These are phyloP conservation scores for Camelina sativa DNA, from an alignment of 345 rosid genomes.

Conservation along the genomic window DNA sequence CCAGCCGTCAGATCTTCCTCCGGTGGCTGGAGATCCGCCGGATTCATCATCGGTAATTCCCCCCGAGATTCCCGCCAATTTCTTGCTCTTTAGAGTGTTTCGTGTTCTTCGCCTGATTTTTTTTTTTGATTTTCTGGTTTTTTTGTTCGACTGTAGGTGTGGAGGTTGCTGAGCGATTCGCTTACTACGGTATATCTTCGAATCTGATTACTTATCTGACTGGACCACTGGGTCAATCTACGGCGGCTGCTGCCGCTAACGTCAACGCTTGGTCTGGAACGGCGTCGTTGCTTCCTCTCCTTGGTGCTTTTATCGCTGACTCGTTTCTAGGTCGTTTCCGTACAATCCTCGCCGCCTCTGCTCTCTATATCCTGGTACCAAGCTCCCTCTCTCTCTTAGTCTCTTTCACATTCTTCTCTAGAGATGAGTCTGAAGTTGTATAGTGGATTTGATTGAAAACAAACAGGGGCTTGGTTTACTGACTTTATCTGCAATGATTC, in stretches of 20 bases:
- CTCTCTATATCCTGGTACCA: conserved; percentile 51
- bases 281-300: conserved; percentile 53
- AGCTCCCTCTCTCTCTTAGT: background rate
- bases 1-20: conserved; percentile 45
- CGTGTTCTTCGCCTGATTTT: background rate
- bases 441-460: conserved; percentile 31
- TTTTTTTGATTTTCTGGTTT: background rate
- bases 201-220: conserved; percentile 56
- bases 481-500: conserved; percentile 67
- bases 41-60: conserved; percentile 49
- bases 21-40: conserved; percentile 62
- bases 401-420: background rate
- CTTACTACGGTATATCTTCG: conserved; percentile 54
- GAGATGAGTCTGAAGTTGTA: conserved; percentile 25
- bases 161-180: conserved; percentile 61
- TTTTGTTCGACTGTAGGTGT: conserved; percentile 43
- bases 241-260: conserved; percentile 55
- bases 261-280: conserved; percentile 60
- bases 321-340: conserved; percentile 61
- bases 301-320: conserved; percentile 60
- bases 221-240: conserved; percentile 54
- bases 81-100: background rate
- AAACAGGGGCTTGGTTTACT: conserved; percentile 62
- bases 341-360: conserved; percentile 51
- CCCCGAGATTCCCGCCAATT: conserved; percentile 19